Base-by-base conservation (phyloP, 257 asterid species). In the Osmanthus fragrans region DNA sequence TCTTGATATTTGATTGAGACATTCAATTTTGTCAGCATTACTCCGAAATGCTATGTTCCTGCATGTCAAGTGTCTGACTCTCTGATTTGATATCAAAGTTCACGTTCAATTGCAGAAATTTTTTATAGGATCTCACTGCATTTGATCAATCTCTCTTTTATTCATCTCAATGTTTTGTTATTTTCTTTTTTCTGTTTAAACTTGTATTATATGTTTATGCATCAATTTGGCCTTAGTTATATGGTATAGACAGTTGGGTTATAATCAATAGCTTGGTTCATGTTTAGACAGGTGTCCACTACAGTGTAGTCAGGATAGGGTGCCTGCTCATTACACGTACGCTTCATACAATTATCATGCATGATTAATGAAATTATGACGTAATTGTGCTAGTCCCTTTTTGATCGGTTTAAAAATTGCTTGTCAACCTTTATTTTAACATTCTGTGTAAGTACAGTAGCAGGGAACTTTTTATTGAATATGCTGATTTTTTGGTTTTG, bases 81-180 rank as follows among this genome's bases (percentile, higher is more conserved):
- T 23, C 15, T 29, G 60, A 5, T 29, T 34, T 27, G n/a, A 15
- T 18, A 12, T 49, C 54, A 54, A 3, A 21, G 30, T 11, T 21
- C 56, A 8, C 21, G 13, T 64, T 65, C 27, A 15, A 67, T 32
- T 73, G 33, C 54, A 16, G 73, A 71, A 33, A 30, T 11, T 58
- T 56, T 3, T 66, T 13, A 13, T 29, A 45, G 27, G 11, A 30
- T 13, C 69, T 70, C 51, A 16, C 18, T 64, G n/a, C 37, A 58
- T 29, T 69, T 54, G 72, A 80, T 75, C 76, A 56, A 69, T 63
- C 18, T 39, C 27, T 32, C 51, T 45, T 45, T 45, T 15, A 9
- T 39, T 39, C 45, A 39, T 39, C 5, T 45, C 18, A 3, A 12
- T 67, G 39, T 19, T 39, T 37, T 71, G 25, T 21, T 27, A 23